phyloP scores from a whole-genome alignment of 2,329 filamentous ascomycete genomes.

The Albophoma yamanashiensis region DNA sequence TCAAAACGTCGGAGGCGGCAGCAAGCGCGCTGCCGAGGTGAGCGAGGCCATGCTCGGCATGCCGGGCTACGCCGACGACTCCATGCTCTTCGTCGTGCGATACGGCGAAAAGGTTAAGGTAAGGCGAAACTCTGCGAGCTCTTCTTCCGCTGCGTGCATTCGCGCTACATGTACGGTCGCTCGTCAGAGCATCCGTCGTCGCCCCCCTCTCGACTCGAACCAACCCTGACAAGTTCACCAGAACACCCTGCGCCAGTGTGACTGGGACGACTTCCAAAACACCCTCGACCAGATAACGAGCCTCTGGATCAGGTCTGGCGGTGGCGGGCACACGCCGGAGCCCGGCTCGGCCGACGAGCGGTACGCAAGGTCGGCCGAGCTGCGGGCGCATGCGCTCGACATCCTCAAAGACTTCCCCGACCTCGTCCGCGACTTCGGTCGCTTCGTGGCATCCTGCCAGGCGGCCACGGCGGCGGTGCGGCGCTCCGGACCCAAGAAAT shows the following conservation, averaged over 20 bases:
- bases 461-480: conserved; percentile 2
- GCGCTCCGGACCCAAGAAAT: background rate
- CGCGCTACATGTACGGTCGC: background rate
- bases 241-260: conserved; percentile 13
- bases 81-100: conserved; percentile 17
- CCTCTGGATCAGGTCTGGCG: conserved; percentile 6
- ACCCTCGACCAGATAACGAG: conserved; percentile 6
- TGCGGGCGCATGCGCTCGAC: conserved; percentile 10
- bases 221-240: background rate
- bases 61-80: conserved; percentile 18
- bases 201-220: background rate
- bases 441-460: conserved; percentile 9
- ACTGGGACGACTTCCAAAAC: conserved; percentile 13
- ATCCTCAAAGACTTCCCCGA: conserved; percentile 15
- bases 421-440: conserved; percentile 16
- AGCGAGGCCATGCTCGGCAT: conserved; percentile 14
- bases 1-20: conserved; percentile 4
- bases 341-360: conserved; percentile 2
- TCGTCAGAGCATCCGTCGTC: background rate
- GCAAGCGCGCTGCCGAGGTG: conserved; percentile 15
- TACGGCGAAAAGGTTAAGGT: conserved; percentile 15
- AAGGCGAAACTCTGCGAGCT: too few species aligned
- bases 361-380: conserved; percentile 7
- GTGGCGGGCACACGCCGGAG: background rate
- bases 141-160: background rate